These are phyloP conservation scores for Volvariella surrecta DNA, from an alignment of 1,284 basidiomycete species.

Conservation along the genomic window DNA sequence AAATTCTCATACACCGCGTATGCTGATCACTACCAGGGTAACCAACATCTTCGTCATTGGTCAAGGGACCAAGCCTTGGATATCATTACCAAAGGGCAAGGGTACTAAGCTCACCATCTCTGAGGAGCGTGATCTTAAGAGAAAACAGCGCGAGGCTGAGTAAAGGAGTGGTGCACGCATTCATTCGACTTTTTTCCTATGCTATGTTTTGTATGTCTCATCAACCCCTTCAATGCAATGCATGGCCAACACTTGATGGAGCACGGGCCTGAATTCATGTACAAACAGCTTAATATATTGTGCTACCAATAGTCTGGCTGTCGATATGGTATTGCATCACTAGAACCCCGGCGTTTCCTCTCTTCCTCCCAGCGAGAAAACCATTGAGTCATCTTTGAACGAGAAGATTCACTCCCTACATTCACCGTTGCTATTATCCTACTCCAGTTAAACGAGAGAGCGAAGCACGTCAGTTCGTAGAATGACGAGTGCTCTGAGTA, in stretches of 20 bases:
- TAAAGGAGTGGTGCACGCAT: constrained; percentile 29
- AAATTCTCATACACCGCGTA: constrained; percentile 4
- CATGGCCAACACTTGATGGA: constrained; percentile 11
- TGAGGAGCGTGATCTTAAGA: constrained; percentile 77
- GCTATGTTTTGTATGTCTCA: constrained; percentile 43
- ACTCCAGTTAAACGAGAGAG: constrained; percentile 72
- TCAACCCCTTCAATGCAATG: constrained; percentile 20
- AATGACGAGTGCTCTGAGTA: constrained; percentile 97
- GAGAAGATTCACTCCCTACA: constrained; percentile 71
- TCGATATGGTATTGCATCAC: constrained; percentile 52
- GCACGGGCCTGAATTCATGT: constrained; percentile 4
- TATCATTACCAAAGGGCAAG: constrained; percentile 98
- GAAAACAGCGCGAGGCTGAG: constrained; percentile 63
- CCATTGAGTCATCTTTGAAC: constrained; percentile 84
- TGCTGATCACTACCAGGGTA: constrained; percentile 44
- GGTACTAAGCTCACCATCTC: constrained; percentile 91
- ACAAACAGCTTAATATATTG: constrained; percentile 8
- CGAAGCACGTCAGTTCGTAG: constrained; percentile 91
- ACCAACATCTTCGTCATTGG: constrained; percentile 98
- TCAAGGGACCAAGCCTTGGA: constrained; percentile 91
- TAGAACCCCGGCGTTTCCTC: constrained; percentile 48
- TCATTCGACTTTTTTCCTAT: constrained; percentile 22
- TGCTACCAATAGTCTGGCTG: constrained; percentile 60
- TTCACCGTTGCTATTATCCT: constrained; percentile 96
- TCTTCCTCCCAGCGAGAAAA: constrained; percentile 82